Evolutionary conservation across 2,329 filamentous ascomycete genomes (phyloP).

Genomic region (Ascochyta pisi): DNA sequence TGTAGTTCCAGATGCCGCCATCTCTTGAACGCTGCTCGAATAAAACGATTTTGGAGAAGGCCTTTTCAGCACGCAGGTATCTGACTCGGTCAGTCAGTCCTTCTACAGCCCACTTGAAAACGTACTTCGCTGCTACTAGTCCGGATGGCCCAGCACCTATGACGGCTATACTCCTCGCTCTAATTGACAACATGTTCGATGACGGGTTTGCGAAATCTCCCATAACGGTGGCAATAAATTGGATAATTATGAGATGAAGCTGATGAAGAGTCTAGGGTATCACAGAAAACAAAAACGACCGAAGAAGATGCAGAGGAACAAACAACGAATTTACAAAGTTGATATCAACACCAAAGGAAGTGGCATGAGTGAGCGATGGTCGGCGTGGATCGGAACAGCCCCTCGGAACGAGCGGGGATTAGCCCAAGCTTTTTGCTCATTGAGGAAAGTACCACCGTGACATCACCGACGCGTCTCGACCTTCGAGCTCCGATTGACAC

Average conservation of each 20-base stretch:
- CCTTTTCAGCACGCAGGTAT: constrained; percentile 75
- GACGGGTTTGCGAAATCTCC: constrained; percentile 12
- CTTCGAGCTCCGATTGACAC: constrained; percentile 2
- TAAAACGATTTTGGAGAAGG: constrained; percentile 73
- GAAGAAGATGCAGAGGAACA: neutral
- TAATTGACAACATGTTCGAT: constrained; percentile 29
- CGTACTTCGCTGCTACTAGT: constrained; percentile 74
- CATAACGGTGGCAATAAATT: neutral
- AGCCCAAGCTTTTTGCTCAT: constrained; percentile 3
- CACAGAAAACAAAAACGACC: neutral
- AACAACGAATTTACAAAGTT: neutral
- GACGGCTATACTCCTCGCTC: constrained; percentile 71
- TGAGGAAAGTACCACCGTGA: constrained; percentile 2
- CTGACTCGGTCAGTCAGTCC: constrained; percentile 41
- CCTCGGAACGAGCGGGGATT: constrained; percentile 19
- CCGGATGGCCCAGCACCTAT: constrained; percentile 85
- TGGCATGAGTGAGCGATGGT: constrained; percentile 16
- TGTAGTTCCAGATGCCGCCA: constrained; percentile 90
- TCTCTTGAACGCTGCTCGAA: constrained; percentile 81
- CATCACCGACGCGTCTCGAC: constrained; percentile 15
- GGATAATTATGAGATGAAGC: too few species aligned
- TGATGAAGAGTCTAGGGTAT: neutral
- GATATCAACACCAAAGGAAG: constrained; percentile 5
- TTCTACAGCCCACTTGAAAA: neutral
- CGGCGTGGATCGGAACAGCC: constrained; percentile 17